Evolutionary conservation across 805 yeast genomes (phyloP).

Genomic region (Candida boleticola): DNA sequence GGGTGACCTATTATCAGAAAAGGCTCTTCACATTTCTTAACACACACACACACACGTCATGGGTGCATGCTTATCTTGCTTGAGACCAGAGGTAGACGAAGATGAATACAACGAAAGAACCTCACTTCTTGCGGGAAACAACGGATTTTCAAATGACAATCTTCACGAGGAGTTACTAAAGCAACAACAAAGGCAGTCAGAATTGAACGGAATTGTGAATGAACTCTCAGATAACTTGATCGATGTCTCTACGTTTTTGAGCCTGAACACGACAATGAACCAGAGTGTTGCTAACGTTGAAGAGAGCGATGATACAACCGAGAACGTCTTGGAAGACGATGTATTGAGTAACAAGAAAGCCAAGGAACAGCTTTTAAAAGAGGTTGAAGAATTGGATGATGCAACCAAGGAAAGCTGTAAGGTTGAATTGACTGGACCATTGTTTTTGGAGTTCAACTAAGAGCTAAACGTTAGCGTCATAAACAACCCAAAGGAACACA

Average conservation of each 20-base stretch:
- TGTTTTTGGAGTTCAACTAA: constrained; percentile 20
- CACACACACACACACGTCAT: too few relatives aligned
- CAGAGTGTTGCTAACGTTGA: constrained; percentile 2
- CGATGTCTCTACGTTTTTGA: constrained; percentile 34
- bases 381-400: constrained; percentile 15
- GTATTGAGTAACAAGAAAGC: constrained; percentile 1
- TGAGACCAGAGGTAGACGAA: constrained; percentile 32
- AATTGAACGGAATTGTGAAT: constrained; percentile 45
- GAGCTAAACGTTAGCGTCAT: too few relatives aligned
- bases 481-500: too few relatives aligned
- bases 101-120: constrained; percentile 40
- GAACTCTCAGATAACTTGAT: constrained; percentile 38
- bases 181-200: constrained; percentile 46
- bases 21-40: too few relatives aligned
- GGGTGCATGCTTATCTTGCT: constrained; percentile 52
- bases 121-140: constrained; percentile 23
- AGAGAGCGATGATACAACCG: background rate
- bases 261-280: constrained; percentile 9
- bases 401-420: constrained; percentile 15
- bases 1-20: too few relatives aligned
- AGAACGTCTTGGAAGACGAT: background rate
- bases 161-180: constrained; percentile 37
- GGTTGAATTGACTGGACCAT: constrained; percentile 16
- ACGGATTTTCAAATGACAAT: constrained; percentile 29
- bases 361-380: constrained; percentile 20